phyloP scores from a whole-genome alignment of 2,329 filamentous ascomycete genomes.

The Pyricularia sp. region DNA sequence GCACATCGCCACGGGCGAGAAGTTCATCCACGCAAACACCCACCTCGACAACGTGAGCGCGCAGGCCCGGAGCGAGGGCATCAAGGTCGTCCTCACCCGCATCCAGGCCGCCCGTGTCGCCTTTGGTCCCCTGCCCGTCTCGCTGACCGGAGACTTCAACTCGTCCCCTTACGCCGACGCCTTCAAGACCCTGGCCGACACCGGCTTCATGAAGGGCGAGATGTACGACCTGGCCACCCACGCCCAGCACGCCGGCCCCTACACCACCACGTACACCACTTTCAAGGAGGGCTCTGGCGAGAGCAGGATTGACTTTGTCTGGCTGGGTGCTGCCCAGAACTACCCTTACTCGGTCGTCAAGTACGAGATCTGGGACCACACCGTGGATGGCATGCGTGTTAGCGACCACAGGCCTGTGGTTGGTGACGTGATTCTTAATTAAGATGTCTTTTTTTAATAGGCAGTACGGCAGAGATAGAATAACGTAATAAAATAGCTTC shows the following conservation, averaged over 20 bases:
- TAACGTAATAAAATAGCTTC: neutral
- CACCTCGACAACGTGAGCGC: slow-evolving; percentile 42
- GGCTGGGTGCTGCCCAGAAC: slow-evolving; percentile 7
- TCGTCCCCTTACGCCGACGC: slow-evolving; percentile 2
- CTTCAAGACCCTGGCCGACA: slow-evolving; percentile 3
- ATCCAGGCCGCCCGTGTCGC: slow-evolving; percentile 16
- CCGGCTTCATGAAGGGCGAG: slow-evolving; percentile 4
- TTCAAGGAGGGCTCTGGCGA: neutral
- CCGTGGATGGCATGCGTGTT: slow-evolving; percentile 5
- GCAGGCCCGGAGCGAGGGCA: slow-evolving; percentile 32
- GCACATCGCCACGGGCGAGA: slow-evolving; percentile 25
- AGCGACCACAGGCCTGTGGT: slow-evolving; percentile 7
- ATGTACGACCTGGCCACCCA: slow-evolving; percentile 2
- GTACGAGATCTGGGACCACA: slow-evolving; percentile 4
- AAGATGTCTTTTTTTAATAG: neutral
- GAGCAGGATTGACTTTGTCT: slow-evolving; percentile 6
- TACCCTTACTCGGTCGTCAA: neutral
- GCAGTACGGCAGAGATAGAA: neutral
- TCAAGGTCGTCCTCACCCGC: slow-evolving; percentile 30
- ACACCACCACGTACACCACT: neutral
- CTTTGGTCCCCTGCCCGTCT: slow-evolving; percentile 1
- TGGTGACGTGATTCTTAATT: slow-evolving; percentile 6
- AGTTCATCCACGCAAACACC: slow-evolving; percentile 37
- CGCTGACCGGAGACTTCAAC: slow-evolving; percentile 8
- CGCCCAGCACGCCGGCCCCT: neutral